A percentile compares a stretch with the other conserved stretches of the same genome.
Evolutionary conservation across 768 basidiomycete genomes (phyloP).

Genomic region (Trametes cingulata): DNA sequence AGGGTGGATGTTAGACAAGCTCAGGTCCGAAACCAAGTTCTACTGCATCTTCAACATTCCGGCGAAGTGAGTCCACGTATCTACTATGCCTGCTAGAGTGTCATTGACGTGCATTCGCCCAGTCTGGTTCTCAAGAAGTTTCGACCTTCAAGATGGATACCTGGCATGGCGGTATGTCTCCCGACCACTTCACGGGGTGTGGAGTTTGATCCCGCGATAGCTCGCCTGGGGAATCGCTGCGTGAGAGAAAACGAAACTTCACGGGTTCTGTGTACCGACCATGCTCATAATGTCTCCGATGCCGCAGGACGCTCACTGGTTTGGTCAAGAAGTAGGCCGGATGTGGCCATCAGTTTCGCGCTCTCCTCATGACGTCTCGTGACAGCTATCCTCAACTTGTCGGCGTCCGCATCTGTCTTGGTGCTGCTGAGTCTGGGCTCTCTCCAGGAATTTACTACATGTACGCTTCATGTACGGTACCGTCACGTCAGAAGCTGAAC

Average conservation of each 20-base stretch:
- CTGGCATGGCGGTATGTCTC: conserved; percentile 58
- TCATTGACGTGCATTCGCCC: background rate
- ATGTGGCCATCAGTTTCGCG: background rate
- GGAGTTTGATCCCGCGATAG: conserved; percentile 32
- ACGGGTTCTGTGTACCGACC: too few relatives aligned
- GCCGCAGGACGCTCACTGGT: conserved; percentile 57
- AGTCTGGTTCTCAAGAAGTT: conserved; percentile 59
- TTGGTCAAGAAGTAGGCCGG: conserved; percentile 58
- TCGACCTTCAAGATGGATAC: conserved; percentile 69
- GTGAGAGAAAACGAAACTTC: conserved; percentile 35
- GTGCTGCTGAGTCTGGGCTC: conserved; percentile 66
- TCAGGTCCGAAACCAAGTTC: conserved; percentile 2
- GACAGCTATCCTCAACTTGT: conserved; percentile 61
- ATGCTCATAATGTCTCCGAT: too few relatives aligned
- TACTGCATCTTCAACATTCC: conserved; percentile 6
- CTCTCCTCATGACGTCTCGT: background rate
- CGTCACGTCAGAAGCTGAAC: background rate
- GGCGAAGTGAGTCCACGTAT: conserved; percentile 28
- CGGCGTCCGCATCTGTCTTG: conserved; percentile 57
- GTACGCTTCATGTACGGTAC: conserved; percentile 36
- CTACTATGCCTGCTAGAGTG: conserved; percentile 38
- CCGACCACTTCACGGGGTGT: background rate
- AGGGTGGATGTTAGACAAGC: too few relatives aligned
- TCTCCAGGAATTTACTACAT: conserved; percentile 77
- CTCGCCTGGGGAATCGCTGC: conserved; percentile 64